Conservation (phyloP, 2,329 filamentous ascomycete genomes). For the Penicillium sp. region DNA sequence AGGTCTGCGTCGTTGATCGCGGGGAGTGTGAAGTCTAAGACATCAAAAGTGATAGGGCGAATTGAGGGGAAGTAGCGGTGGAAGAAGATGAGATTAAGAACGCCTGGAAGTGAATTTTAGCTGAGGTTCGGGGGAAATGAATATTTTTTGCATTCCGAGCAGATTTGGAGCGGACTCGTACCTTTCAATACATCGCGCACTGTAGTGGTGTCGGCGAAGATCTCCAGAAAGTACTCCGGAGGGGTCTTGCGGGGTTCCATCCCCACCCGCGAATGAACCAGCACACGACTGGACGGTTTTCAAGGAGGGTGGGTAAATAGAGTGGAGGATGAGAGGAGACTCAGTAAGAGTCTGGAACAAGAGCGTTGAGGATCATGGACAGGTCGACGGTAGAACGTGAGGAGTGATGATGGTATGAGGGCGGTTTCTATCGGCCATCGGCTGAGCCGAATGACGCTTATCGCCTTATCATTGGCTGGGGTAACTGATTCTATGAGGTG, state of each 20-base stretch:
- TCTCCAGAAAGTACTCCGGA: constrained; percentile 88
- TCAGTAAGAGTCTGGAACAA: background rate
- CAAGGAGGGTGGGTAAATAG: background rate
- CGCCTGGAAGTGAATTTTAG: constrained; percentile 55
- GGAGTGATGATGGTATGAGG: constrained; percentile 13
- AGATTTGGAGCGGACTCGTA: constrained; percentile 31
- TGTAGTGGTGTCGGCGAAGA: constrained; percentile 85
- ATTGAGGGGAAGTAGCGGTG: constrained; percentile 93
- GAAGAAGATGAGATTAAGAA: constrained; percentile 98
- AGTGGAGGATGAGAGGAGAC: background rate
- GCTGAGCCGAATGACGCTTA: constrained; percentile 20
- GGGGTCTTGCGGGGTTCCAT: constrained; percentile 66
- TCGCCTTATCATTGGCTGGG: constrained; percentile 22
- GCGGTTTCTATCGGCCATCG: constrained; percentile 25
- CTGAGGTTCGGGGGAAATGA: background rate
- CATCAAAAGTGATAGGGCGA: constrained; percentile 76
- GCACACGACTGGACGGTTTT: constrained; percentile 7
- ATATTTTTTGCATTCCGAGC: background rate
- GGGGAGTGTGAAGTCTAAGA: constrained; percentile 86
- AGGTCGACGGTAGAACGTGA: background rate
- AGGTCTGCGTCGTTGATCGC: constrained; percentile 87
- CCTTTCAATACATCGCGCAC: constrained; percentile 93
- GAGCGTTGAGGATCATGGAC: background rate
- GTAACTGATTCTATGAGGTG: background rate
- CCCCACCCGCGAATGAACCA: constrained; percentile 23